phyloP scores from a whole-genome alignment of 768 basidiomycete species.

The Phylloporus rhodoxanthus region DNA sequence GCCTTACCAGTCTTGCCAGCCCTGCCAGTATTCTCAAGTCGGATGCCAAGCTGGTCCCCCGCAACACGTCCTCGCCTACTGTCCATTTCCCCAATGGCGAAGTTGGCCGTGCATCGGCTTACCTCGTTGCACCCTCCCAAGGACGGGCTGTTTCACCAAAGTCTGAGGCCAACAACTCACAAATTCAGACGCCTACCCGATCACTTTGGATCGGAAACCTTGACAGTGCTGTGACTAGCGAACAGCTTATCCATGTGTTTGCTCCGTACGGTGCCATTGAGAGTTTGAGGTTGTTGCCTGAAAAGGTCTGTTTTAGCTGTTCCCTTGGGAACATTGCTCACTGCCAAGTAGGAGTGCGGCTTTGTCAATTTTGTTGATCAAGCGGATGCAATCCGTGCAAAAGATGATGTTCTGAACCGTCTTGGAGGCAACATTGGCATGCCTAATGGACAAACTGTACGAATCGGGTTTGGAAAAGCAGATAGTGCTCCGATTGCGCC shows the following conservation, averaged over 20 bases:
- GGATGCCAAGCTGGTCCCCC: constrained; percentile 45
- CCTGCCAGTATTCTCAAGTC: constrained; percentile 52
- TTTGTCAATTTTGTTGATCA: constrained; percentile 99
- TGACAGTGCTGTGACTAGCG: constrained; percentile 89
- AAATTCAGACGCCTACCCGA: constrained; percentile 89
- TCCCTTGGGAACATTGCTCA: constrained; percentile 14
- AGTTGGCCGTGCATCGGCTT: constrained; percentile 54
- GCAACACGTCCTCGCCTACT: constrained; percentile 40
- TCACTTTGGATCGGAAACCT: constrained; percentile 98
- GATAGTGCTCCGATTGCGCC: constrained; percentile 93
- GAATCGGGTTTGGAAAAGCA: constrained; percentile 97
- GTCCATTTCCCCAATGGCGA: constrained; percentile 72
- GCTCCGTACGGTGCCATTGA: constrained; percentile 97
- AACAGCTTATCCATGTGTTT: constrained; percentile 93
- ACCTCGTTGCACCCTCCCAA: constrained; percentile 64
- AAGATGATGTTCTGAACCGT: constrained; percentile 95
- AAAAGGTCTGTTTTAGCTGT: constrained; percentile 61
- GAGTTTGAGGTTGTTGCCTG: constrained; percentile 87
- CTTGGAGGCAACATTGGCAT: constrained; percentile 91
- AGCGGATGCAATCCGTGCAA: constrained; percentile 92
- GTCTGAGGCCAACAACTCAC: constrained; percentile 58
- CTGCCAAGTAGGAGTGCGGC: constrained; percentile 77
- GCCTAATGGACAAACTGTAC: constrained; percentile 92
- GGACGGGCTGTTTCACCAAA: constrained; percentile 82
- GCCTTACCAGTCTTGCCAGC: constrained; percentile 17